Base-by-base conservation (phyloP, 768 basidiomycete genomes). In the Kockovaella imperatae region DNA sequence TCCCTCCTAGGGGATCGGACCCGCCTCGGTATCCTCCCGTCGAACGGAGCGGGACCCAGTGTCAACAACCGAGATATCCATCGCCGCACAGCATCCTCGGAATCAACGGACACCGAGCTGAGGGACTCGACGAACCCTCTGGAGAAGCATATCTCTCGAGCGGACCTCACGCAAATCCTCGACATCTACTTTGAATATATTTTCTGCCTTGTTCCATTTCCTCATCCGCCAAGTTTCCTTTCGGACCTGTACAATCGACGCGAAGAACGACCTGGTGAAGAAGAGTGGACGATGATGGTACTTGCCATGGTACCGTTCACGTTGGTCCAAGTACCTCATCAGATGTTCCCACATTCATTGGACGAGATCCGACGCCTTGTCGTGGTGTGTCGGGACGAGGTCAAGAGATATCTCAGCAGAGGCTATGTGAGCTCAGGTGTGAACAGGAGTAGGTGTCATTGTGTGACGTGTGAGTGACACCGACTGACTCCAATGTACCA, bases 181-280 rank as follows among this genome's bases (percentile, higher is more conserved):
- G n/a, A n/a, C n/a, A n/a, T n/a, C n/a, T 91, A 89, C 74, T 90
- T 90, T 67, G 87, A 89, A 68, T 90, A 85, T 62, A 86, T 90
- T 42, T 87, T 87, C 68, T 85, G 87, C 6, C 77, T 90, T 30
- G 88, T 87, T 8, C 87, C 87, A 7, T 87, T 86, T 69, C 74
- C 90, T 36, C 87, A 91, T 74, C 85, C 84, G 63, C 86, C 86
- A 23, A 86, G 84, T 1, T 89, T 88, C 68, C 83, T 88, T 81
- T 82, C 84, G n/a, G 87, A 88, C 72, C 74, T 91, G 25, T 80
- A 82, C 54, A 75, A 81, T 0, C 80, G 79, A 35, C 72, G 86
- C 49, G 87, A 90, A 72, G 86, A 89, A 64, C 79, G 80, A 18
- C 49, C 43, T 7, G 58, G 42, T 15, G 87, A 90, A 60, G 86